A percentile compares a stretch with the other conserved stretches of the same genome.
Evolutionary conservation across 1,284 basidiomycete species (phyloP).

Genomic region (Entoloma clypeatum): DNA sequence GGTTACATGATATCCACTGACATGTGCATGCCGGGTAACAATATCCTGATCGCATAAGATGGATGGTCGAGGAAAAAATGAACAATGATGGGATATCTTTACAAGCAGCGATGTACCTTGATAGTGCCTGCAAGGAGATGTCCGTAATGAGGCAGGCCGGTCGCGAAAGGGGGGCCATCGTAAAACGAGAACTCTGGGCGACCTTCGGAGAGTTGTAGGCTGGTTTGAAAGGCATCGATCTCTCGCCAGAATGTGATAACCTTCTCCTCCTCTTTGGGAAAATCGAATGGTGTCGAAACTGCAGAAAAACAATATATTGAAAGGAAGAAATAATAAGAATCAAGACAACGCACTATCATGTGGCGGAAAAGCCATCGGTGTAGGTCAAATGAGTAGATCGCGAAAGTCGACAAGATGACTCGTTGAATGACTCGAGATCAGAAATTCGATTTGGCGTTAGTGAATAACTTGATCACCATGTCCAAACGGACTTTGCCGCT

Average conservation of each 20-base stretch:
- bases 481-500: slow-evolving; percentile 19
- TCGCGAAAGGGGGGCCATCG: slow-evolving; percentile 98
- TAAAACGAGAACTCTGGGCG: slow-evolving; percentile 92
- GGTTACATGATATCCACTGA: slow-evolving; percentile 91
- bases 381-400: slow-evolving; percentile 5
- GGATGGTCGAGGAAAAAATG: slow-evolving; percentile 1
- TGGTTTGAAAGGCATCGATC: slow-evolving; percentile 97
- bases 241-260: slow-evolving; percentile 92
- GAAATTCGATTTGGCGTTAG: slow-evolving; percentile 12
- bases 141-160: slow-evolving; percentile 96
- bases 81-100: neutral
- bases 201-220: slow-evolving; percentile 88
- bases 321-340: slow-evolving; percentile 7
- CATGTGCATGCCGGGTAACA: slow-evolving; percentile 92
- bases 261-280: slow-evolving; percentile 90
- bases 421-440: slow-evolving; percentile 15
- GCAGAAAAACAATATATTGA: slow-evolving; percentile 11
- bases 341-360: slow-evolving; percentile 63
- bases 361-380: slow-evolving; percentile 65
- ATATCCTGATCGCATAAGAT: slow-evolving; percentile 64
- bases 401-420: slow-evolving; percentile 7
- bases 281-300: slow-evolving; percentile 81
- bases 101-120: slow-evolving; percentile 62
- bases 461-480: slow-evolving; percentile 3
- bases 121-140: slow-evolving; percentile 91